Percentiles rank a stretch among this genome's conserved stretches.
phyloP scores from a whole-genome alignment of 495 filamentous ascomycete genomes.

The Penicillium robsamsonii region DNA sequence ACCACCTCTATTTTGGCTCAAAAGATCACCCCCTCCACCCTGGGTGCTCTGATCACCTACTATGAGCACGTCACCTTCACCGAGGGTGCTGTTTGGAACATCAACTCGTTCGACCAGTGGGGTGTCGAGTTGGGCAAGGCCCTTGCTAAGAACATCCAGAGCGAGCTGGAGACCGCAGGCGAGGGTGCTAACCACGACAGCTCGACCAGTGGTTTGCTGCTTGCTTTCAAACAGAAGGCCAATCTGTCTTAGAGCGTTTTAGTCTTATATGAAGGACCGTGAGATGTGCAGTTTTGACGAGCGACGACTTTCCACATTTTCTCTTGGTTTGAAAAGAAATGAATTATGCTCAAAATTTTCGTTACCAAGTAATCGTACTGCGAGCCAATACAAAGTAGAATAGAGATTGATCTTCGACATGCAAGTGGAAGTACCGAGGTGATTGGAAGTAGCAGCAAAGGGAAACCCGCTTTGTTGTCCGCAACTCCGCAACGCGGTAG shows the following conservation, averaged over 20 bases:
- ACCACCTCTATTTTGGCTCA: constrained; percentile 93
- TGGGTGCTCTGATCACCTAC: constrained; percentile 95
- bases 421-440: neutral
- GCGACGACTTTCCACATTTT: constrained; percentile 25
- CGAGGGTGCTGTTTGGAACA: constrained; percentile 97
- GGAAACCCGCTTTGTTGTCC: constrained; percentile 6
- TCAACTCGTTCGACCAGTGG: constrained; percentile 99
- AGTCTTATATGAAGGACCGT: constrained; percentile 11
- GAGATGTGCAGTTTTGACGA: constrained; percentile 26
- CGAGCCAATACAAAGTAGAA: neutral
- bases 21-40: constrained; percentile 88
- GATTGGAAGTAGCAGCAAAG: neutral
- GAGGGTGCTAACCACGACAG: constrained; percentile 71
- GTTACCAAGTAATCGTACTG: neutral
- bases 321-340: constrained; percentile 8
- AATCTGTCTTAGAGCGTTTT: constrained; percentile 38
- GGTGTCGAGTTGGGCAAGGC: constrained; percentile 97
- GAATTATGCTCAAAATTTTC: neutral
- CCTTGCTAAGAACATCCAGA: constrained; percentile 85
- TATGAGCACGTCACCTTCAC: constrained; percentile 99
- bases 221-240: constrained; percentile 75
- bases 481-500: constrained; percentile 11
- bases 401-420: neutral
- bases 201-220: constrained; percentile 83
- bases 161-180: constrained; percentile 73